These are phyloP conservation scores for Paramecium primaurelia DNA, from an alignment of 73 alveolate genomes.

Conservation along the genomic window DNA sequence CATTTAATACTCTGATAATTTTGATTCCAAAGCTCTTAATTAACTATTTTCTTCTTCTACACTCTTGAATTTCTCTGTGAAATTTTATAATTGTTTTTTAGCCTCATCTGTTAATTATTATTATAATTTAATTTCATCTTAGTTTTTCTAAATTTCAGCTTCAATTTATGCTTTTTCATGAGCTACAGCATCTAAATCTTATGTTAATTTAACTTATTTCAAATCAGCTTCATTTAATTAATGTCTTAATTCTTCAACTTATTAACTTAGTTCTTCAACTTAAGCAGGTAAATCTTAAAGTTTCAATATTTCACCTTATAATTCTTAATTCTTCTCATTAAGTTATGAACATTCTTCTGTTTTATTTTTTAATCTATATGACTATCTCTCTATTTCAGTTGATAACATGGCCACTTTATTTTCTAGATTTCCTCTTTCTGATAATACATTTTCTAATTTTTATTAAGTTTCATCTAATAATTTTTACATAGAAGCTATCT, in stretches of 20 bases:
- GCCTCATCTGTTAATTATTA: background rate
- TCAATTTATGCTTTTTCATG: background rate
- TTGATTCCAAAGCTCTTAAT: background rate
- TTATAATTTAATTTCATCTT: background rate
- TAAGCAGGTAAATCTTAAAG: background rate
- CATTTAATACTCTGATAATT: background rate
- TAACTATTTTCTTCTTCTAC: constrained; percentile 11
- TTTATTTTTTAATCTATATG: background rate
- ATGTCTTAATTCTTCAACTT: constrained; percentile 16
- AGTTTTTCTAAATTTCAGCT: background rate
- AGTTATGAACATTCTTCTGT: constrained; percentile 17
- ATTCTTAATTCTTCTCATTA: background rate
- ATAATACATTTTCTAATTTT: background rate
- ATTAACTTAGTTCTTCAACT: background rate
- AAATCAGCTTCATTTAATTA: background rate
- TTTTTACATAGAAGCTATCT: background rate
- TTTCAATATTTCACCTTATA: background rate
- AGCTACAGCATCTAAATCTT: background rate
- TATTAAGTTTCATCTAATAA: background rate
- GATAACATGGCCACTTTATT: constrained; percentile 17
- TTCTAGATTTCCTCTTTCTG: constrained; percentile 10
- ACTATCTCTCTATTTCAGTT: constrained; percentile 17
- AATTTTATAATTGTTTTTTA: background rate
- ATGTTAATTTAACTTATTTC: background rate
- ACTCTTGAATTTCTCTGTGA: background rate